phyloP scores from a whole-genome alignment of 306 rosid genomes.

The Calophaca sinica region DNA sequence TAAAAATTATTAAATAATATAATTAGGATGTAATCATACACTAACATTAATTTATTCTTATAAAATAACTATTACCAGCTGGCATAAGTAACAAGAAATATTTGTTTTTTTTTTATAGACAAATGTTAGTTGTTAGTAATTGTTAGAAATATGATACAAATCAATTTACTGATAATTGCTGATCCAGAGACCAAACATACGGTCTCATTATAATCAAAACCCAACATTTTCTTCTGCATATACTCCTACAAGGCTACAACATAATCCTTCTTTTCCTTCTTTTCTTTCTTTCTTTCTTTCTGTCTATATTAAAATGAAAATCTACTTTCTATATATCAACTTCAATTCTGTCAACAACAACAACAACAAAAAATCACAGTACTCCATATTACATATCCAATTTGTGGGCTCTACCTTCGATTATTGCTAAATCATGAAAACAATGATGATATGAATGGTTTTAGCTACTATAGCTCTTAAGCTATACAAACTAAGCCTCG shows the following conservation, averaged over 20 bases:
- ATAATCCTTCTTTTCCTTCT: background rate
- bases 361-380: background rate
- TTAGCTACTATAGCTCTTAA: background rate
- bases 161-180: no score
- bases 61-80: no score
- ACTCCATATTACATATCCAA: conserved; percentile 40
- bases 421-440: conserved; percentile 33
- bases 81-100: no score
- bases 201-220: no score
- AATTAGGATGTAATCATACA: no score
- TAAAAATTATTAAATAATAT: no score
- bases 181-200: no score
- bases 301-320: background rate
- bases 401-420: conserved; percentile 18
- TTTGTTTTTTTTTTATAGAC: no score
- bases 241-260: background rate
- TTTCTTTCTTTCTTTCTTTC: background rate
- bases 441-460: conserved; percentile 41
- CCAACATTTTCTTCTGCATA: no score
- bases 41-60: no score
- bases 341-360: background rate
- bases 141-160: no score
- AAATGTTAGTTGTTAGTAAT: no score
- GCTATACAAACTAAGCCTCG: background rate
- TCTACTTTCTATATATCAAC: conserved; percentile 34